Evolutionary conservation across 2,329 filamentous ascomycete species (phyloP).

Genomic region (Aspergillus pseudoviridinutans): DNA sequence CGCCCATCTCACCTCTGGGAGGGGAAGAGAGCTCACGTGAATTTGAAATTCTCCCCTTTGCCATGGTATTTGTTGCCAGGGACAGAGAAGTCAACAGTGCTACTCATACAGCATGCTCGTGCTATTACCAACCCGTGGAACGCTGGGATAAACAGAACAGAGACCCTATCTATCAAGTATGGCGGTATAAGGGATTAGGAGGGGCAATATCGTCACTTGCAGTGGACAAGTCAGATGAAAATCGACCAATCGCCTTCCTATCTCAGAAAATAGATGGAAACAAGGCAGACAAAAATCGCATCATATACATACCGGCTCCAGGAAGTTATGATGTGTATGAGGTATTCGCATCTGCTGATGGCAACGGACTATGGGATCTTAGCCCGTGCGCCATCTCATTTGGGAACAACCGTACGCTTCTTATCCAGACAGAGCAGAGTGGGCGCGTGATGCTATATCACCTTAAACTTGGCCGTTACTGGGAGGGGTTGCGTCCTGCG

Average conservation of each 20-base stretch:
- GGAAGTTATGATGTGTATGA: not conserved
- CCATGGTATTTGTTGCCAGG: not conserved
- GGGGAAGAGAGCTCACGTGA: too few species aligned
- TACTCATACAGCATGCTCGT: not conserved
- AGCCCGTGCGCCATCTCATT: not conserved
- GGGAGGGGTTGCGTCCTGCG: not conserved
- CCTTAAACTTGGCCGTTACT: not conserved
- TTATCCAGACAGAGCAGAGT: not conserved
- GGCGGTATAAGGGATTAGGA: not conserved
- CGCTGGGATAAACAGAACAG: not conserved
- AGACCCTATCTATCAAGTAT: not conserved
- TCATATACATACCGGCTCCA: not conserved
- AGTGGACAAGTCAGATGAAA: not conserved
- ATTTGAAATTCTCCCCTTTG: too few species aligned
- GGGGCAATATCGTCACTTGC: not conserved
- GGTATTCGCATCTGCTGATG: constrained; percentile 1
- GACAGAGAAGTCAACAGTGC: not conserved
- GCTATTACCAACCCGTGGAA: not conserved
- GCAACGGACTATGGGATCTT: constrained; percentile 1
- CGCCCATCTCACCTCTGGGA: too few species aligned
- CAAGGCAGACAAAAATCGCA: not conserved
- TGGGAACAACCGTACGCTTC: not conserved
- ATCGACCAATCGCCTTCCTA: not conserved
- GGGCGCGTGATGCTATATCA: not conserved
- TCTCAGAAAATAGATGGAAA: not conserved